Evolutionary conservation across 257 asterid genomes (phyloP), one percentile per base, ranked within the genome.

Genomic region (Lithospermum erythrorhizon): DNA sequence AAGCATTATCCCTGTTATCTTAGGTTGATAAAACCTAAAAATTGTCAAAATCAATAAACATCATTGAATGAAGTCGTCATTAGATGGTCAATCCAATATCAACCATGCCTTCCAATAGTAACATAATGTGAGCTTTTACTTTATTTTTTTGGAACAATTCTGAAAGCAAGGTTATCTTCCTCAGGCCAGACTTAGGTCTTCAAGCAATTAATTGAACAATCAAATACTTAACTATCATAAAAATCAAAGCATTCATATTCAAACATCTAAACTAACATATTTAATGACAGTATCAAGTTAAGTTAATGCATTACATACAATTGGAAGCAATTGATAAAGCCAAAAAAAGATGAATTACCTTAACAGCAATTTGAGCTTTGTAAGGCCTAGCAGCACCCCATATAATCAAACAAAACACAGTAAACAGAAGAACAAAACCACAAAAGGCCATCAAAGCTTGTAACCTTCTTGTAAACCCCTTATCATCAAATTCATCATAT

Each of bases 341-440:
- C 32, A 11, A 37, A 52, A n/a, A 30, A n/a, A 67, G 11, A 48
- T 52, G 56, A 13, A n/a, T 58, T 76, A 90, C 98, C 96, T 67
- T 82, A 27, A 87, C 85, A 63, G 79, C 55, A 73, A 91, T 75
- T 16, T 81, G 76, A 0, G 90, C 75, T 68, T 76, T 78, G 71
- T 65, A 91, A 37, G 90, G 88, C 71, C 98, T 74, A 0, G 80
- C 98, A 8, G 98, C 98, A 16, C 83, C 96, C 96, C 98, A 91
- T 1, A 91, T 86, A 21, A 91, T 88, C 70, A 91, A 76, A 73
- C 98, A 91, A 65, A 91, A 91, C 53, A 86, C 83, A 7, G 90
- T 78, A 56, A 84, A 91, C 61, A 91, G 76, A 71, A 86, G 71
- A 27, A 75, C n/a, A 58, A 91, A 91, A 19, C 88, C 95, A 10